phyloP scores from a whole-genome alignment of 2,329 filamentous ascomycete genomes.

The Diplodia corticola region DNA sequence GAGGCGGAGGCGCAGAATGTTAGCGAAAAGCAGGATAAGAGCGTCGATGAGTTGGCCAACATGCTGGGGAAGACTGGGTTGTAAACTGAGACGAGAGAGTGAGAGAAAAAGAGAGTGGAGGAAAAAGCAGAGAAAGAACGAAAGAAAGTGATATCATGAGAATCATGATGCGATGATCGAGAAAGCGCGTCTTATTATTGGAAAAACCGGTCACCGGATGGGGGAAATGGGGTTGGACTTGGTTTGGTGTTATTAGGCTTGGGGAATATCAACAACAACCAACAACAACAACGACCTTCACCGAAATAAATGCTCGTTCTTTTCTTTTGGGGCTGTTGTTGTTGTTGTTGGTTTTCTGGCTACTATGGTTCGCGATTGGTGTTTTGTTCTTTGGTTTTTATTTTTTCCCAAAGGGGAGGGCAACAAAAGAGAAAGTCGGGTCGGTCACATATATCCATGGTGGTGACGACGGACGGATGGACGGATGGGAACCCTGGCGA shows the following conservation, averaged over 20 bases:
- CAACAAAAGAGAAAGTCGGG: neutral
- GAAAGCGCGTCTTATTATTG: neutral
- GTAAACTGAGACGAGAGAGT: neutral
- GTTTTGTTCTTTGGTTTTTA: no score
- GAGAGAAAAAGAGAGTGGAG: no score
- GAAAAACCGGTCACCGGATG: neutral
- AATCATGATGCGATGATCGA: neutral
- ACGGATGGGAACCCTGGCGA: neutral
- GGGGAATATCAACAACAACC: neutral
- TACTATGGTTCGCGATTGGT: neutral
- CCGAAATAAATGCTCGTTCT: neutral
- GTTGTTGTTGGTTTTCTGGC: neutral
- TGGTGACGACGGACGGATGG: neutral
- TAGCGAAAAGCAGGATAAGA: constrained; percentile 69
- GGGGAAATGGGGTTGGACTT: neutral
- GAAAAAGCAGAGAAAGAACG: neutral
- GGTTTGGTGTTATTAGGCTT: constrained; percentile 7
- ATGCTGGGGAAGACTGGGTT: constrained; percentile 67
- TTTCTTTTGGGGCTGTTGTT: neutral
- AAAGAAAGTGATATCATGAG: neutral
- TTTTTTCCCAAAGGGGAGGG: no score
- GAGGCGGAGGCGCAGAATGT: constrained; percentile 72
- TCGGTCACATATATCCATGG: neutral
- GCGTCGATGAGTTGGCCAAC: constrained; percentile 78
- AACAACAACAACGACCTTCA: neutral